These are phyloP conservation scores for Bruguiera sexangula DNA, from an alignment of 345 rosid species.

Conservation along the genomic window DNA sequence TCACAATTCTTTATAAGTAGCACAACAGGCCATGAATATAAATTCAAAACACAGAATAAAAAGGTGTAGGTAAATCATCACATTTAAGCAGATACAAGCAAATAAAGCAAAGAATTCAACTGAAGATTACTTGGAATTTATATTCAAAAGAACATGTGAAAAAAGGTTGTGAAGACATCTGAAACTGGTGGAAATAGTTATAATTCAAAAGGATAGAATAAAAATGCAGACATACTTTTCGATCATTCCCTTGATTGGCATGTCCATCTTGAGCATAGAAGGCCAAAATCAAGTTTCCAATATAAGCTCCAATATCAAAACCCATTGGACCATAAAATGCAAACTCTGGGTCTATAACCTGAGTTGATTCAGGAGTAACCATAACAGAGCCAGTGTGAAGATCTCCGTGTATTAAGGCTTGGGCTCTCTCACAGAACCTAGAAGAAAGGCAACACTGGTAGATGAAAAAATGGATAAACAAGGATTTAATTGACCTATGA, in stretches of 20 bases:
- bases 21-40: too few relatives aligned
- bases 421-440: slow-evolving; percentile 97
- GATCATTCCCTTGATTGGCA: slow-evolving; percentile 54
- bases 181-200: neutral
- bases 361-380: slow-evolving; percentile 86
- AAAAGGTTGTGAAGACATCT: neutral
- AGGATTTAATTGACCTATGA: neutral
- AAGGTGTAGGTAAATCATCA: too few relatives aligned
- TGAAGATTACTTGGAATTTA: neutral
- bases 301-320: slow-evolving; percentile 81
- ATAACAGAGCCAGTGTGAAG: slow-evolving; percentile 92
- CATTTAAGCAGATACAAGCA: too few relatives aligned
- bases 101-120: neutral
- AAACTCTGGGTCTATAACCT: slow-evolving; percentile 92
- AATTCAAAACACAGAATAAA: too few relatives aligned
- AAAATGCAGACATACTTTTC: slow-evolving; percentile 43
- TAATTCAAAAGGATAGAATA: neutral
- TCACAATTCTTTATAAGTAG: neutral
- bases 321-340: slow-evolving; percentile 95
- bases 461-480: slow-evolving; percentile 7
- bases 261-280: slow-evolving; percentile 95
- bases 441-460: slow-evolving; percentile 5
- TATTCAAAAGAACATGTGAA: neutral
- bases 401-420: slow-evolving; percentile 92
- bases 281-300: slow-evolving; percentile 85